phyloP scores from a whole-genome alignment of 1,284 basidiomycete species.

The Meripilus lineatus region DNA sequence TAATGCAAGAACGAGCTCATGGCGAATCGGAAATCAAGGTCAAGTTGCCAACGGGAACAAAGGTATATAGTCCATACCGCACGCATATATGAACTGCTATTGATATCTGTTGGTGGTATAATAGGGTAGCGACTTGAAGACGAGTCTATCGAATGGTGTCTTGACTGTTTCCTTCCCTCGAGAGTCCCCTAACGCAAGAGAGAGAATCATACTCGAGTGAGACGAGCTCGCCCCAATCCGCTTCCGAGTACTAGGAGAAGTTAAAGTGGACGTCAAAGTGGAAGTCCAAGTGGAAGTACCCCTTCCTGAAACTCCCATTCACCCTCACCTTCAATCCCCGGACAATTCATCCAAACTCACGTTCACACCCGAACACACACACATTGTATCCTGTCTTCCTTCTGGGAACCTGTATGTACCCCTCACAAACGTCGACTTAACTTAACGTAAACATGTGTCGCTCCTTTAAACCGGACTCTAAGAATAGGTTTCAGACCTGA shows the following conservation, averaged over 20 bases:
- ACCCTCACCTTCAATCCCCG: background rate
- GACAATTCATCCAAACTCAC: background rate
- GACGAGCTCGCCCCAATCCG: background rate
- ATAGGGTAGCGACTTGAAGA: background rate
- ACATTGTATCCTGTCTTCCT: no score
- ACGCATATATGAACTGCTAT: background rate
- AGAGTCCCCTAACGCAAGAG: background rate
- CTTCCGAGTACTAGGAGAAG: background rate
- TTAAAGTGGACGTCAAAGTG: background rate
- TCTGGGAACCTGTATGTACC: no score
- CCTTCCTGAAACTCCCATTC: background rate
- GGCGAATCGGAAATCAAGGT: background rate
- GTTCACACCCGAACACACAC: background rate
- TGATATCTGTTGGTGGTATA: background rate
- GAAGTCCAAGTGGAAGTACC: background rate
- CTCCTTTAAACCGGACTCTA: no score
- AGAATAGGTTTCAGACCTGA: no score
- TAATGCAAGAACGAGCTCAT: background rate
- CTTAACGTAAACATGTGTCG: no score
- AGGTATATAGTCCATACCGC: background rate
- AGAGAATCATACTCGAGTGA: background rate
- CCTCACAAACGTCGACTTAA: no score
- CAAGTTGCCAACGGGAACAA: background rate
- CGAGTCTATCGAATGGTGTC: background rate
- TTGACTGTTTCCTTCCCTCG: slow-evolving; percentile 1